Evolutionary conservation across 2,329 filamentous ascomycete genomes (phyloP), one percentile per base, ranked within the genome.

Genomic region (Dichotomopilus funicola): DNA sequence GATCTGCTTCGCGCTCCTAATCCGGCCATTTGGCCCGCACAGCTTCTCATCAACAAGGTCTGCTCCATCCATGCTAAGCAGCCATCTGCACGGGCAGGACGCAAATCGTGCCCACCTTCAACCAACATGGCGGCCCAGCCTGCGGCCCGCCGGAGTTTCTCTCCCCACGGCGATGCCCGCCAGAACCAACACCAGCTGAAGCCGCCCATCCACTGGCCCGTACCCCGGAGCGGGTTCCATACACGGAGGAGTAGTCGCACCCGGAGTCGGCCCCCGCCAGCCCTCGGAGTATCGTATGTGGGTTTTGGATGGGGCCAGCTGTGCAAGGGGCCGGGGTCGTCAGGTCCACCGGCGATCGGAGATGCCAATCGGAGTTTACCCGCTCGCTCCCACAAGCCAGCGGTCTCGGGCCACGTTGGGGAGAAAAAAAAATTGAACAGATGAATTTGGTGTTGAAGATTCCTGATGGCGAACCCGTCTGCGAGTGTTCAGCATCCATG

Each of bases 341-440:
- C 19, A 7, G 53, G 40, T 34, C 40, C 35, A 45, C 40, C n/a
- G 12, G n/a, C 33, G 9, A 34, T 9, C 35, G 40, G 34, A 19
- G 9, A 50, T 45, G 53, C 53, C 46, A 54, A 54, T 54, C 53
- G 53, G 53, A 54, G 46, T 54, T 54, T 31, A 34, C 11, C 10
- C 11, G 34, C 49, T 9, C n/a, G 19, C 44, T 48, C 44, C 44
- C 19, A 27, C 19, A 48, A 27, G 44, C 27, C 44, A 42, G 43
- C 10, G 38, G 12, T 12, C 9, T 49, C 27, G 46, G 27, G 41
- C 34, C 40, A 43, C 19, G 44, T 35, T 46, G 7, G 44, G n/a
- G n/a, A 7, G 5, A 5, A 12, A 27, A 27, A 5, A 27, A 13
- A 44, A n/a, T 6, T 6, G 8, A 19, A 19, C 36, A 40, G 36